phyloP scores from a whole-genome alignment of 1,284 basidiomycete species.

The Cutaneotrichosporon dermatis region DNA sequence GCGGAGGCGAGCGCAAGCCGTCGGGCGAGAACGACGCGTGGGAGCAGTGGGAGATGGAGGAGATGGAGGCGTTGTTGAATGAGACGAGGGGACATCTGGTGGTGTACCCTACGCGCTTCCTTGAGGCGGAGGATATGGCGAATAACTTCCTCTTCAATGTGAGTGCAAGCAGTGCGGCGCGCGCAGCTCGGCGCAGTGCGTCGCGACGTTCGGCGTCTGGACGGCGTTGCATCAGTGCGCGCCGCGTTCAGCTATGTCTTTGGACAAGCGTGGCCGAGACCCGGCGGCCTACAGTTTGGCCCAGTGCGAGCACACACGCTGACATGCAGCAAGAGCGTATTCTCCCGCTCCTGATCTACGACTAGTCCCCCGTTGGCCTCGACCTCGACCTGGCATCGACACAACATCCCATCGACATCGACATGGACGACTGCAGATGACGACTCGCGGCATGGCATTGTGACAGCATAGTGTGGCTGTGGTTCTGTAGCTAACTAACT shows the following conservation, averaged over 20 bases:
- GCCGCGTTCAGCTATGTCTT: too few species aligned
- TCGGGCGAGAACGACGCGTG: constrained; percentile 63
- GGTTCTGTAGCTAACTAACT: too few species aligned
- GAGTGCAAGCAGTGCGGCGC: too few species aligned
- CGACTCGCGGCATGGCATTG: too few species aligned
- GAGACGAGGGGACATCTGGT: constrained; percentile 84
- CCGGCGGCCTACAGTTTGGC: too few species aligned
- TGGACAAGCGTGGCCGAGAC: too few species aligned
- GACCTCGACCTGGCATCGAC: too few species aligned
- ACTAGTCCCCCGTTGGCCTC: constrained; percentile 24
- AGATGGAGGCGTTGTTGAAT: constrained; percentile 76
- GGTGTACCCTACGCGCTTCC: constrained; percentile 71
- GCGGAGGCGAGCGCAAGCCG: constrained; percentile 26
- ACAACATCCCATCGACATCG: background rate
- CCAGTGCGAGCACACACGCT: background rate
- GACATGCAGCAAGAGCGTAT: constrained; percentile 56
- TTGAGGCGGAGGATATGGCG: constrained; percentile 77
- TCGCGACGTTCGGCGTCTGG: too few species aligned
- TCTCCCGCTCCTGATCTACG: constrained; percentile 49
- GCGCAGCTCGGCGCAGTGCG: too few species aligned
- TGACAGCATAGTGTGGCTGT: too few species aligned
- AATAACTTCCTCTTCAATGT: constrained; percentile 87
- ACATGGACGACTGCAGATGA: too few species aligned
- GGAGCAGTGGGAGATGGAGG: constrained; percentile 72
- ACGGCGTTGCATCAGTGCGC: too few species aligned